Conservation (phyloP, 805 yeast species). For the Limtongozyma cylindracea region DNA sequence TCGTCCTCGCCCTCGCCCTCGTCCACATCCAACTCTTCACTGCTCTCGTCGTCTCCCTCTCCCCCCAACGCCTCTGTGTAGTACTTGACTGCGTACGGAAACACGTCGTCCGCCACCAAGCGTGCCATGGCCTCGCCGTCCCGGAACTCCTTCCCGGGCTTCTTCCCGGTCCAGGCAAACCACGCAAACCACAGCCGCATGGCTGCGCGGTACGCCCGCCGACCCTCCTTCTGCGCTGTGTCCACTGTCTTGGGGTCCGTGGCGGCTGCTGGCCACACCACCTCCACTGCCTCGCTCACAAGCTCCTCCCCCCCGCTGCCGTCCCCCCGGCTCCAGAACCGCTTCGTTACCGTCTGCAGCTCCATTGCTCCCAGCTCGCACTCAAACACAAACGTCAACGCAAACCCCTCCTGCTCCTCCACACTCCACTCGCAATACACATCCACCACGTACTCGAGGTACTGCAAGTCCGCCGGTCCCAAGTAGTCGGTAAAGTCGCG, state of each 20-base stretch:
- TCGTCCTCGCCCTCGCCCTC: no score
- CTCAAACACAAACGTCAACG: slow-evolving; percentile 28
- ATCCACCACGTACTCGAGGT: slow-evolving; percentile 39
- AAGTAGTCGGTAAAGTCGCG: slow-evolving; percentile 69
- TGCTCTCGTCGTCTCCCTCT: slow-evolving; percentile 24
- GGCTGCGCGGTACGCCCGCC: slow-evolving; percentile 37
- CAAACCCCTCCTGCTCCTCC: slow-evolving; percentile 16
- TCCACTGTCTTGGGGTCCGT: slow-evolving; percentile 19
- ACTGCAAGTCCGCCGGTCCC: slow-evolving; percentile 52
- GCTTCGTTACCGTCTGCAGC: slow-evolving; percentile 34
- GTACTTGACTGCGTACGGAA: slow-evolving; percentile 65
- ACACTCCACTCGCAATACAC: slow-evolving; percentile 30
- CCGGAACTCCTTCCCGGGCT: slow-evolving; percentile 55
- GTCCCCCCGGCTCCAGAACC: slow-evolving; percentile 19
- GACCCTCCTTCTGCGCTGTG: slow-evolving; percentile 16
- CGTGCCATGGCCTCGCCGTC: slow-evolving; percentile 60
- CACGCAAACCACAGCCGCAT: slow-evolving; percentile 75
- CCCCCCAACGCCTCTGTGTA: slow-evolving; percentile 50
- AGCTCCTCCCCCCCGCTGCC: slow-evolving; percentile 30
- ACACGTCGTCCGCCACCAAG: slow-evolving; percentile 52
- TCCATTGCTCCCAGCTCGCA: slow-evolving; percentile 18
- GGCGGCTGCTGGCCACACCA: slow-evolving; percentile 50
- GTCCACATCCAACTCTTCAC: slow-evolving; percentile 25
- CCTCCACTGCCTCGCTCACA: slow-evolving; percentile 22
- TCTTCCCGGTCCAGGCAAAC: slow-evolving; percentile 65